These are phyloP conservation scores for Nemania diffusa DNA, from an alignment of 2,329 filamentous ascomycete genomes.

Conservation along the genomic window DNA sequence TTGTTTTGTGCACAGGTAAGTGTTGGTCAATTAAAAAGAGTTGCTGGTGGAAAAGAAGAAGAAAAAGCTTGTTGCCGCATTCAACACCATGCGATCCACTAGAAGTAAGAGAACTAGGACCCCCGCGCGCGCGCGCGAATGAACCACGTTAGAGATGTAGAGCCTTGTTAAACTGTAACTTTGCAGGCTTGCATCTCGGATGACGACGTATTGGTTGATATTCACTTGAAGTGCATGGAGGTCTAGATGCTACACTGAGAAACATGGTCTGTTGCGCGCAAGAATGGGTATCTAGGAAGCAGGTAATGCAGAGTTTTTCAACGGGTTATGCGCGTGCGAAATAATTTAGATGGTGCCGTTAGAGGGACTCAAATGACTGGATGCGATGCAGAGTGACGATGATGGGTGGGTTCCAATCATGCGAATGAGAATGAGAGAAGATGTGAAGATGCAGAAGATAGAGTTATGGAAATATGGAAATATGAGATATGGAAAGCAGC, in stretches of 20 bases:
- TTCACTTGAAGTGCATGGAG: constrained; percentile 29
- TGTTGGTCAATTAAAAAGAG: constrained; percentile 12
- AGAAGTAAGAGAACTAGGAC: neutral
- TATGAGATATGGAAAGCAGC: constrained; percentile 7
- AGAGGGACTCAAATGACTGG: constrained; percentile 14
- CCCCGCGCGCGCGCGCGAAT: neutral
- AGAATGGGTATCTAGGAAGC: neutral
- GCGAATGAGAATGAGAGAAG: neutral
- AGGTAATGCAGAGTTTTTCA: constrained; percentile 26
- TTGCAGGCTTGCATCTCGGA: constrained; percentile 13
- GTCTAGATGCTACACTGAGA: constrained; percentile 27
- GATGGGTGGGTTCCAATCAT: constrained; percentile 18
- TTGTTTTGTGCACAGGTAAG: neutral
- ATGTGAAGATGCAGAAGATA: neutral
- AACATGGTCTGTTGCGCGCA: constrained; percentile 24
- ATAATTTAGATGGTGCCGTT: constrained; percentile 1
- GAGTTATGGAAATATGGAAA: neutral
- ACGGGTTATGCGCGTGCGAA: constrained; percentile 8
- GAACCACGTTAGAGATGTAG: constrained; percentile 5
- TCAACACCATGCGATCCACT: constrained; percentile 19
- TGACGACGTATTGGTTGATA: constrained; percentile 12
- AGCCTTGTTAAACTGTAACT: constrained; percentile 12
- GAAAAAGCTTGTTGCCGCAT: constrained; percentile 13
- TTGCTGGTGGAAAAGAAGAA: constrained; percentile 1
- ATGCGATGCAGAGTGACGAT: constrained; percentile 1